A percentile compares a stretch with the other conserved stretches of the same genome.
Evolutionary conservation across 2,329 filamentous ascomycete genomes (phyloP).

Genomic region (Corynespora cassiicola): DNA sequence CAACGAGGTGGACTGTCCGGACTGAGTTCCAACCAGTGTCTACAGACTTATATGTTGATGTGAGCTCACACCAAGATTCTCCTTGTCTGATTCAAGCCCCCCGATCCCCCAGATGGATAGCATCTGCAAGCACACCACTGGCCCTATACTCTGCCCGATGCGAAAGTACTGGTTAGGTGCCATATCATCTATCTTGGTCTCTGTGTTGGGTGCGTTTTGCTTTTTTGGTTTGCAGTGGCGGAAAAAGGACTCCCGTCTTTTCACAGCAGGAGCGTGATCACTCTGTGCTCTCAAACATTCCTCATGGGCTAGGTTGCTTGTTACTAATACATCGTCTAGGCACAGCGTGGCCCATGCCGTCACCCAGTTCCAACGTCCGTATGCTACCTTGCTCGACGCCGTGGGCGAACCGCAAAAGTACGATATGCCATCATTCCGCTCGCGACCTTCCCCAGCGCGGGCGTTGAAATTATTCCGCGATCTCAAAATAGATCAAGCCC

Average conservation of each 20-base stretch:
- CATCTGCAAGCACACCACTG: conserved; percentile 1
- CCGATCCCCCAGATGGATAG: conserved; percentile 1
- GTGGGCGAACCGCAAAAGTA: conserved; percentile 31
- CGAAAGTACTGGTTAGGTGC: too few species aligned
- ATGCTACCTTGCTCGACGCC: conserved; percentile 27
- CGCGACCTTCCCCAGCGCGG: conserved; percentile 14
- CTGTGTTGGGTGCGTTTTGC: too few species aligned
- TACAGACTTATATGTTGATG: conserved; percentile 42
- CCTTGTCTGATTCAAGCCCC: conserved; percentile 7
- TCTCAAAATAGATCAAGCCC: conserved; percentile 20
- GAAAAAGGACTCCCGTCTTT: too few species aligned
- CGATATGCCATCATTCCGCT: conserved; percentile 17
- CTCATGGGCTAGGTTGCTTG: neutral
- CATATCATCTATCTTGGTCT: too few species aligned
- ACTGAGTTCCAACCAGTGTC: conserved; percentile 30
- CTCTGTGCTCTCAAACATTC: conserved; percentile 4
- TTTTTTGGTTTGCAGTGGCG: too few species aligned
- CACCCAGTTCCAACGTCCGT: conserved; percentile 36
- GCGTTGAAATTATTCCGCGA: conserved; percentile 25
- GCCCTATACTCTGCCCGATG: too few species aligned
- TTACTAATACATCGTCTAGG: conserved; percentile 28
- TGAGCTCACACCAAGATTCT: conserved; percentile 18
- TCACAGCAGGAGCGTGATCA: too few species aligned
- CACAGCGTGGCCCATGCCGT: conserved; percentile 40
- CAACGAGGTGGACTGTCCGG: conserved; percentile 40